Conservation (phyloP, 768 basidiomycete species). For the Suillus ampliporus region DNA sequence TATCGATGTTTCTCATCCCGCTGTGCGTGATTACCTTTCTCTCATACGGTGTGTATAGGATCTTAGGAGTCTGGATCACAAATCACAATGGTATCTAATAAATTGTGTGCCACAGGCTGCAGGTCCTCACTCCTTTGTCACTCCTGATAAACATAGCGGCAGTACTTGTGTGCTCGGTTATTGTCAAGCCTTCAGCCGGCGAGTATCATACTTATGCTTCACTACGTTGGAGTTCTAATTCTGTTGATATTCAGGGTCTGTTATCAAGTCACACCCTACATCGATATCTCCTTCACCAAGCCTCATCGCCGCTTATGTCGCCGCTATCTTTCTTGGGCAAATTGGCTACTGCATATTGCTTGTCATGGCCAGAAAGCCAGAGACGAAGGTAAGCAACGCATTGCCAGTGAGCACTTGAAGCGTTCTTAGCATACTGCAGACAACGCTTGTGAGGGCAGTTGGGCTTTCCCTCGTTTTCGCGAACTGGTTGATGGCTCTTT, state of each 20-base stretch:
- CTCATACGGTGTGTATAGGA: conserved; percentile 54
- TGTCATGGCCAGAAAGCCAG: conserved; percentile 68
- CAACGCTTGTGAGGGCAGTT: conserved; percentile 76
- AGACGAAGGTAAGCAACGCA: conserved; percentile 69
- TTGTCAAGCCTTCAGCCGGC: conserved; percentile 71
- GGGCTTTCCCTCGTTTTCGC: conserved; percentile 76
- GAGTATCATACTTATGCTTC: conserved; percentile 16
- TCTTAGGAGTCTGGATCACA: background rate
- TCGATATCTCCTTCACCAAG: conserved; percentile 70
- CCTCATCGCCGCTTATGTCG: conserved; percentile 64
- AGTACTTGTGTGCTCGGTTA: conserved; percentile 67
- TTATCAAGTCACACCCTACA: conserved; percentile 63
- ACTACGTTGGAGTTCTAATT: background rate
- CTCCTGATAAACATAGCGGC: conserved; percentile 81
- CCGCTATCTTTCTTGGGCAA: conserved; percentile 65
- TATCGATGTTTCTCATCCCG: conserved; percentile 63
- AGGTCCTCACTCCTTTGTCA: conserved; percentile 86
- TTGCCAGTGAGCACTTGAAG: background rate
- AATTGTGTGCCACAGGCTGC: conserved; percentile 59
- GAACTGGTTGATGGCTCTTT: conserved; percentile 81
- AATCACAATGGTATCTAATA: background rate
- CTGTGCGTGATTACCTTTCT: conserved; percentile 67
- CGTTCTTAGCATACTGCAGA: conserved; percentile 41
- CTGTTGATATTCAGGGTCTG: conserved; percentile 43
- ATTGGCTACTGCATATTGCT: conserved; percentile 87